Conservation (phyloP, 2,329 filamentous ascomycete species). For the Colletotrichum ledebouriae region DNA sequence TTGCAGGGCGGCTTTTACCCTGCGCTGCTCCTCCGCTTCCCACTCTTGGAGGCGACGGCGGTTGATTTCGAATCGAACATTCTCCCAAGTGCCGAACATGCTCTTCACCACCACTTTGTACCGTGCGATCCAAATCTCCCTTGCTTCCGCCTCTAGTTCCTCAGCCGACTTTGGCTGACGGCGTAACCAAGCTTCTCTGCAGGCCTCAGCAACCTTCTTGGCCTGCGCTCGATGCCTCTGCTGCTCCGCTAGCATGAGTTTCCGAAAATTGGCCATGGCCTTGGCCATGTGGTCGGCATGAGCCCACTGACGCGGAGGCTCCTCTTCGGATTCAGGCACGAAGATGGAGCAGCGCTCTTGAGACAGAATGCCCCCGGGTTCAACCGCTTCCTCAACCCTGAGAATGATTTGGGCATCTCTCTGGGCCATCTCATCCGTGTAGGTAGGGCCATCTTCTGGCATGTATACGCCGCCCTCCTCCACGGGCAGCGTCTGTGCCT, state of each 20-base stretch:
- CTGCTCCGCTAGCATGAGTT: slow-evolving; percentile 84
- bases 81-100: slow-evolving; percentile 72
- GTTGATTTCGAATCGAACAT: slow-evolving; percentile 73
- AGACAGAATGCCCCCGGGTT: slow-evolving; percentile 82
- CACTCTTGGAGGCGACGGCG: slow-evolving; percentile 70
- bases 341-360: slow-evolving; percentile 78
- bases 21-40: slow-evolving; percentile 74
- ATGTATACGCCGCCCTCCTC: slow-evolving; percentile 70
- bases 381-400: slow-evolving; percentile 78
- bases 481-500: slow-evolving; percentile 65
- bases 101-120: slow-evolving; percentile 79
- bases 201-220: slow-evolving; percentile 83
- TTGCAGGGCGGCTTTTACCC: slow-evolving; percentile 77
- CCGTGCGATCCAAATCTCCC: slow-evolving; percentile 73
- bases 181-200: slow-evolving; percentile 80
- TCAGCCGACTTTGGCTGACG: slow-evolving; percentile 82
- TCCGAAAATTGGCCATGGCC: slow-evolving; percentile 84
- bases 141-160: slow-evolving; percentile 84
- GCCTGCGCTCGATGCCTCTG: slow-evolving; percentile 81
- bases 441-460: slow-evolving; percentile 67
- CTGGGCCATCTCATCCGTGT: slow-evolving; percentile 72
- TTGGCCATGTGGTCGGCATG: slow-evolving; percentile 87
- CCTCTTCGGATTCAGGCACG: slow-evolving; percentile 77
- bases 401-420: slow-evolving; percentile 79
- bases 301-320: slow-evolving; percentile 85